A percentile compares a stretch with the other conserved stretches of the same genome.
Evolutionary conservation across 805 yeast species (phyloP).

Genomic region (Metschnikowia continentalis): DNA sequence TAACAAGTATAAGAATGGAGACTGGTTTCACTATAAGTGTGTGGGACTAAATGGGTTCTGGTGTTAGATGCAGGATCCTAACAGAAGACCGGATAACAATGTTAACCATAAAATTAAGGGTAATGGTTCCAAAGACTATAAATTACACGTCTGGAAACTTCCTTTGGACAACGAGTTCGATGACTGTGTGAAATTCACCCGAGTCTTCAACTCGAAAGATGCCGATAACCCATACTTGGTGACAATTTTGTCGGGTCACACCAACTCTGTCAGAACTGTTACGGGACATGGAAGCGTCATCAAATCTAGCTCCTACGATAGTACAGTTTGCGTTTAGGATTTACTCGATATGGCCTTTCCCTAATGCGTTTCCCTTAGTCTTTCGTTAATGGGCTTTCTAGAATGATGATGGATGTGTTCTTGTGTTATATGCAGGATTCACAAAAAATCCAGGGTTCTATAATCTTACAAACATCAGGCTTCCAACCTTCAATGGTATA

Average conservation of each 20-base stretch:
- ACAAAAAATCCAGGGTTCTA: too few species aligned
- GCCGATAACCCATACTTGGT: constrained; percentile 19
- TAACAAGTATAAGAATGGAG: constrained; percentile 39
- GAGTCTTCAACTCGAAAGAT: constrained; percentile 35
- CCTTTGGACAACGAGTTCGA: constrained; percentile 48
- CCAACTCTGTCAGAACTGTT: constrained; percentile 79
- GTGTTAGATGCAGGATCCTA: too few species aligned
- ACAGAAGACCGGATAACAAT: too few species aligned
- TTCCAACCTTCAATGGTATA: too few species aligned
- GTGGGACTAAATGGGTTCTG: constrained; percentile 23
- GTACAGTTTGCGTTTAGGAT: constrained; percentile 91
- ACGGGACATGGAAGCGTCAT: constrained; percentile 80
- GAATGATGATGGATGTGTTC: too few species aligned
- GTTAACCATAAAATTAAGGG: too few species aligned
- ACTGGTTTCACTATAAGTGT: constrained; percentile 45
- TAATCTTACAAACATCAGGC: too few species aligned
- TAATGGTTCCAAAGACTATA: constrained; percentile 35
- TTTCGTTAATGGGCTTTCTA: too few species aligned
- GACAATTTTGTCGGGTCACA: constrained; percentile 44
- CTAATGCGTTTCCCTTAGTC: too few species aligned
- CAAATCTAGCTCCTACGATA: constrained; percentile 88
- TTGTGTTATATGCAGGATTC: too few species aligned
- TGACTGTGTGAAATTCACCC: constrained; percentile 32
- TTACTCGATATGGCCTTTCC: constrained; percentile 46
- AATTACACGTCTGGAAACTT: constrained; percentile 46